These are phyloP conservation scores for Carex parvula DNA, from an alignment of 176 grass and related monocot genomes.

Conservation along the genomic window DNA sequence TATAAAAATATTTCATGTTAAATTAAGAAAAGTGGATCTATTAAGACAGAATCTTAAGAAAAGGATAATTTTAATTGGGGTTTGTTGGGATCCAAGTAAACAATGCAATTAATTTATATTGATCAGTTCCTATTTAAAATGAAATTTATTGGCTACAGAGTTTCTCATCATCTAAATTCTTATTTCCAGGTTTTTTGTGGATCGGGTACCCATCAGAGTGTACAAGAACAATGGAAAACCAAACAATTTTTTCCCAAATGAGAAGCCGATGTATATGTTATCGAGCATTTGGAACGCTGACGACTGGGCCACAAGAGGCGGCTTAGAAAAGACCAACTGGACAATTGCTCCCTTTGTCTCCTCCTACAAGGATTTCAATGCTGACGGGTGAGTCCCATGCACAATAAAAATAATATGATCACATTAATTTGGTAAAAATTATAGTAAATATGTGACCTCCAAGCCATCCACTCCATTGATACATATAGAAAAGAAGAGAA, in stretches of 20 bases:
- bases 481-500: neutral
- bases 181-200: slow-evolving; percentile 77
- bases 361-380: slow-evolving; percentile 85
- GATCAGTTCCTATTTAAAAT: neutral
- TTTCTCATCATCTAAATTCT: neutral
- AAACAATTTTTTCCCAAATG: slow-evolving; percentile 61
- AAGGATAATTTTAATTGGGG: neutral
- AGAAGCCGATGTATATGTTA: slow-evolving; percentile 96
- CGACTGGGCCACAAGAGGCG: slow-evolving; percentile 92
- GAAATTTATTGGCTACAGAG: neutral
- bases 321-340: slow-evolving; percentile 96
- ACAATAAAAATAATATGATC: neutral
- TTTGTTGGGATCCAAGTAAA: neutral
- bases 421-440: neutral
- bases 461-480: neutral
- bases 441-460: neutral
- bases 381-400: slow-evolving; percentile 34
- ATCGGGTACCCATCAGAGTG: slow-evolving; percentile 76
- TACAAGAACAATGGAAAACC: slow-evolving; percentile 66
- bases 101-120: neutral
- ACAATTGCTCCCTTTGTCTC: slow-evolving; percentile 68
- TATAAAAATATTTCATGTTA: slow-evolving; percentile 3
- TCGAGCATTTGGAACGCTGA: slow-evolving; percentile 99
- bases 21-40: neutral
- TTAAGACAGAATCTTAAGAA: neutral